Conservation (phyloP, 202 grass and related monocot species). For the Alloteropsis angusta region DNA sequence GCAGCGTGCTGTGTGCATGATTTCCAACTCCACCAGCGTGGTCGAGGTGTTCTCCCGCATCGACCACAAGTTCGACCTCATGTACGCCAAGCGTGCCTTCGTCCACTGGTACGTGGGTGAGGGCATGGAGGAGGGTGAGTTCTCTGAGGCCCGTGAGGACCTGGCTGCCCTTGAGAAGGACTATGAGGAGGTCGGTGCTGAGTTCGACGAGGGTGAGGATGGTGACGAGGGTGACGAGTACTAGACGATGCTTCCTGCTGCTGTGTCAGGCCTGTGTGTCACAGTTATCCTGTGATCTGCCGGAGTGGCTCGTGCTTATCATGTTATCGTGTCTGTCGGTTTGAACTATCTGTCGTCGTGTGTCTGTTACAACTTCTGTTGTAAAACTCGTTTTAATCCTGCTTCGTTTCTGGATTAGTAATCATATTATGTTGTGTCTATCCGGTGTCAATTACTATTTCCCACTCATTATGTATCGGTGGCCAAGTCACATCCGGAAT, state of each 20-base stretch:
- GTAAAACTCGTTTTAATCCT: slow-evolving; percentile 18
- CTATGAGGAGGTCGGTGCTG: slow-evolving; percentile 74
- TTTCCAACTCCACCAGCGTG: slow-evolving; percentile 84
- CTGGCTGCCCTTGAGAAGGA: slow-evolving; percentile 74
- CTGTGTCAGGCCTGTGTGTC: background rate
- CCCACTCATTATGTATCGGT: background rate
- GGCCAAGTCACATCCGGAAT: background rate
- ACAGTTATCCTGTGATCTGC: slow-evolving; percentile 33
- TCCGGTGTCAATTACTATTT: background rate
- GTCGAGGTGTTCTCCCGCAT: slow-evolving; percentile 86
- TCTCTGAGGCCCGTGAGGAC: slow-evolving; percentile 90
- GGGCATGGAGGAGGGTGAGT: slow-evolving; percentile 87
- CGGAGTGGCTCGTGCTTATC: background rate
- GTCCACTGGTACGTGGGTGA: slow-evolving; percentile 89
- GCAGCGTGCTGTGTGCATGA: slow-evolving; percentile 84
- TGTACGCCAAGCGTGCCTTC: slow-evolving; percentile 81
- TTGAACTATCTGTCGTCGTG: background rate
- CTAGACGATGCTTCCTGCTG: slow-evolving; percentile 20
- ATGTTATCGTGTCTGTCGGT: background rate
- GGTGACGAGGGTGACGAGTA: slow-evolving; percentile 63
- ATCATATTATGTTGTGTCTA: background rate
- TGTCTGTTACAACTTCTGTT: slow-evolving; percentile 35
- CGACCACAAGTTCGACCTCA: slow-evolving; percentile 80
- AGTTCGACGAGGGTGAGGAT: slow-evolving; percentile 56
- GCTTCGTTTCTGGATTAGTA: slow-evolving; percentile 5